Percentiles rank a stretch among this genome's conserved stretches.
phyloP scores from a whole-genome alignment of 2,329 filamentous ascomycete species.

The Botrytis paeoniae region DNA sequence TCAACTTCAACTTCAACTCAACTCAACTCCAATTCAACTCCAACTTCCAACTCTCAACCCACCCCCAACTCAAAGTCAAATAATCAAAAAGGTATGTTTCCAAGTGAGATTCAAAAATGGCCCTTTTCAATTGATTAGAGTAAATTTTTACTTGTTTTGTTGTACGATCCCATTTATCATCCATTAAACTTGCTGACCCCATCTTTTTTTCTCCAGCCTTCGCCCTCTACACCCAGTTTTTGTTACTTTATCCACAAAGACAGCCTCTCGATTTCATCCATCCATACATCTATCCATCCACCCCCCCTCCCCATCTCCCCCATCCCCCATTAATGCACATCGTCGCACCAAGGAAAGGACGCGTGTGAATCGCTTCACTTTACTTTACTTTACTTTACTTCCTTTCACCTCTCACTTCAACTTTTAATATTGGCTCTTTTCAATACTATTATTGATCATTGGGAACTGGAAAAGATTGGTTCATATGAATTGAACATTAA shows the following conservation, averaged over 20 bases:
- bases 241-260: neutral
- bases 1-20: too few relatives aligned
- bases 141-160: neutral
- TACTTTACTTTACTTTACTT: neutral
- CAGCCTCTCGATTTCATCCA: constrained; percentile 5
- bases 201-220: constrained; percentile 7
- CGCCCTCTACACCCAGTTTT: neutral
- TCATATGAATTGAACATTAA: neutral
- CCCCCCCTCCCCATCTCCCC: neutral
- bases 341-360: neutral
- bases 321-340: neutral
- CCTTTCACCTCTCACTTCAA: neutral
- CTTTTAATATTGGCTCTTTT: neutral
- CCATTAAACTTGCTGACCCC: neutral
- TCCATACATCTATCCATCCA: neutral
- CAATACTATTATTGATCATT: neutral
- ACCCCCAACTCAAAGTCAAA: neutral
- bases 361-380: constrained; percentile 2
- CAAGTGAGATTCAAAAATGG: neutral
- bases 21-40: neutral
- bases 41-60: too few relatives aligned
- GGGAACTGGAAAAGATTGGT: neutral
- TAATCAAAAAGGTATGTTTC: neutral
- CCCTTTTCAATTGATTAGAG: neutral
- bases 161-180: neutral